Evolutionary conservation across 495 filamentous ascomycete species (phyloP).

Genomic region (Hypoxylon subgilvum): DNA sequence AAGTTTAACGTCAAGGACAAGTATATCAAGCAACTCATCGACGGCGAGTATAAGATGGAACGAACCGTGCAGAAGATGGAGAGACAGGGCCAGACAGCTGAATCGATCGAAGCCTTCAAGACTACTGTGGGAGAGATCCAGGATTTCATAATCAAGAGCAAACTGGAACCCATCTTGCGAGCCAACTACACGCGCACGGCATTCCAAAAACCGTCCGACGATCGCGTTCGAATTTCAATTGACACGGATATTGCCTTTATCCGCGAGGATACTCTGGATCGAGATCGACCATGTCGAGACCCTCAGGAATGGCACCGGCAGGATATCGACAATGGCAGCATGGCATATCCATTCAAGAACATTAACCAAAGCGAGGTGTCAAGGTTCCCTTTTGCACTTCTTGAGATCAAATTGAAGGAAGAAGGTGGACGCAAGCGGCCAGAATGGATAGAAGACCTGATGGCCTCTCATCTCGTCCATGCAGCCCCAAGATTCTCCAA

Average conservation of each 20-base stretch:
- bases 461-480: constrained; percentile 89
- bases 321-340: constrained; percentile 82
- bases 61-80: constrained; percentile 86
- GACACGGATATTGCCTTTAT: constrained; percentile 93
- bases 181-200: constrained; percentile 94
- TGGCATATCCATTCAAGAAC: constrained; percentile 83
- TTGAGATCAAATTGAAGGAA: constrained; percentile 91
- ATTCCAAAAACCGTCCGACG: constrained; percentile 93
- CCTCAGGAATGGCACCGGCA: constrained; percentile 86
- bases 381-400: constrained; percentile 86
- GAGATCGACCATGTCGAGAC: constrained; percentile 83
- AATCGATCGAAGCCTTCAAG: constrained; percentile 71
- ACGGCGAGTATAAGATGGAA: constrained; percentile 89
- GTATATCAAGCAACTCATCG: constrained; percentile 86
- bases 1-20: constrained; percentile 89
- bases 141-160: constrained; percentile 74
- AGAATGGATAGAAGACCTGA: constrained; percentile 89
- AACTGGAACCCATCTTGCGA: constrained; percentile 82
- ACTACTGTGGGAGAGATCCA: constrained; percentile 78
- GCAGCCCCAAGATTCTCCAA: constrained; percentile 91
- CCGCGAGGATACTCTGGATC: constrained; percentile 86
- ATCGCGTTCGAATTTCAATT: constrained; percentile 87
- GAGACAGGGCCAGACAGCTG: constrained; percentile 62
- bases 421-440: constrained; percentile 68
- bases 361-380: constrained; percentile 90